phyloP scores from a whole-genome alignment of 2,329 filamentous ascomycete genomes.

The Ambrosiella xylebori region DNA sequence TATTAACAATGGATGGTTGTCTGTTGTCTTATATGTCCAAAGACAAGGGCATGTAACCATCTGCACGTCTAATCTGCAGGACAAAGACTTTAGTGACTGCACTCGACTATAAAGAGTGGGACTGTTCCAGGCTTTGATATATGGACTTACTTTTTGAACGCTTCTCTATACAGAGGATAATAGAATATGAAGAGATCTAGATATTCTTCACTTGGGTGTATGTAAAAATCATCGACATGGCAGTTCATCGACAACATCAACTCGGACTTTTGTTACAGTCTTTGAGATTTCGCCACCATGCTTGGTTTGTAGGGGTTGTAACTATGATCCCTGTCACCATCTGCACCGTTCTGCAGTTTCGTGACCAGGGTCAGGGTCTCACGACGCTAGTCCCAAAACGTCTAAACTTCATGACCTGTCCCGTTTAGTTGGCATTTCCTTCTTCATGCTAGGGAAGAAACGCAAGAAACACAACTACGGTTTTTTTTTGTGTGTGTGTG shows the following conservation, averaged over 20 bases:
- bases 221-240: too few species aligned
- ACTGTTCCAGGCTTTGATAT: too few species aligned
- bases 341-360: neutral
- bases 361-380: conserved; percentile 1
- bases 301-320: too few species aligned
- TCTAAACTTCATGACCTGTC: conserved; percentile 7
- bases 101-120: neutral
- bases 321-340: neutral
- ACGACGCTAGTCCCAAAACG: conserved; percentile 5
- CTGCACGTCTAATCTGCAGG: neutral
- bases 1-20: too few species aligned
- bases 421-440: conserved; percentile 1
- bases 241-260: too few species aligned
- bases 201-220: too few species aligned
- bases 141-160: too few species aligned
- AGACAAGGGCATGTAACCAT: neutral
- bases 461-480: too few species aligned
- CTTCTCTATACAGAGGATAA: too few species aligned
- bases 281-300: too few species aligned
- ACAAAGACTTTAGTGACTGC: neutral
- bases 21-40: neutral
- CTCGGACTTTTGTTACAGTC: too few species aligned
- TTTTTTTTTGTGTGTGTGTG: neutral
- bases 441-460: neutral
- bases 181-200: too few species aligned